These are phyloP conservation scores for Euphorbia pulcherrima DNA, from an alignment of 345 rosid genomes.

Conservation along the genomic window DNA sequence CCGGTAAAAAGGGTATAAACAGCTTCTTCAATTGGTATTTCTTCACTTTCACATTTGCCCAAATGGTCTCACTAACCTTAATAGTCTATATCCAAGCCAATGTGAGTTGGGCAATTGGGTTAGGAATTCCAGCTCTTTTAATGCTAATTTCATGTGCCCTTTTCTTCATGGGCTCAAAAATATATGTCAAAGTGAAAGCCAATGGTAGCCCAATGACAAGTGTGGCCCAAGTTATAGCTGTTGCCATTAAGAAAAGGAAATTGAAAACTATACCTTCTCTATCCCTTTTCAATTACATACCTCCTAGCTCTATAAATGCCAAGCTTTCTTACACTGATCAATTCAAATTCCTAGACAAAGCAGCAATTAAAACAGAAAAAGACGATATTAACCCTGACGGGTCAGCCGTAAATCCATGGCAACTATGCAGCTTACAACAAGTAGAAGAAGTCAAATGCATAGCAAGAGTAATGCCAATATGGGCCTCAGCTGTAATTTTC, in stretches of 20 bases:
- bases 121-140: slow-evolving; percentile 21
- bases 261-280: slow-evolving; percentile 31
- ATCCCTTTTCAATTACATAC: slow-evolving; percentile 35
- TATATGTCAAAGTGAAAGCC: slow-evolving; percentile 27
- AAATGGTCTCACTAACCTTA: slow-evolving; percentile 15
- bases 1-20: slow-evolving; percentile 21
- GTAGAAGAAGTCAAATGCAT: slow-evolving; percentile 55
- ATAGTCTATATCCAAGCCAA: slow-evolving; percentile 24
- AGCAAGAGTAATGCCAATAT: slow-evolving; percentile 44
- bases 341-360: slow-evolving; percentile 47
- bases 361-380: slow-evolving; percentile 33
- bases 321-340: slow-evolving; percentile 45
- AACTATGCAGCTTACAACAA: slow-evolving; percentile 52
- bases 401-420: slow-evolving; percentile 44
- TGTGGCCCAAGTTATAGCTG: slow-evolving; percentile 19
- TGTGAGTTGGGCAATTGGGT: slow-evolving; percentile 25
- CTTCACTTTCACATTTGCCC: slow-evolving; percentile 25
- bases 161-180: slow-evolving; percentile 20
- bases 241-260: slow-evolving; percentile 21
- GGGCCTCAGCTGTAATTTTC: slow-evolving; percentile 33
- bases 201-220: slow-evolving; percentile 23
- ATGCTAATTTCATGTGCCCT: slow-evolving; percentile 19
- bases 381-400: slow-evolving; percentile 44
- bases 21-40: slow-evolving; percentile 32
- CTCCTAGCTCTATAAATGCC: slow-evolving; percentile 37